phyloP scores from a whole-genome alignment of 176 grass and related monocot genomes.

The Aegilops longissima region DNA sequence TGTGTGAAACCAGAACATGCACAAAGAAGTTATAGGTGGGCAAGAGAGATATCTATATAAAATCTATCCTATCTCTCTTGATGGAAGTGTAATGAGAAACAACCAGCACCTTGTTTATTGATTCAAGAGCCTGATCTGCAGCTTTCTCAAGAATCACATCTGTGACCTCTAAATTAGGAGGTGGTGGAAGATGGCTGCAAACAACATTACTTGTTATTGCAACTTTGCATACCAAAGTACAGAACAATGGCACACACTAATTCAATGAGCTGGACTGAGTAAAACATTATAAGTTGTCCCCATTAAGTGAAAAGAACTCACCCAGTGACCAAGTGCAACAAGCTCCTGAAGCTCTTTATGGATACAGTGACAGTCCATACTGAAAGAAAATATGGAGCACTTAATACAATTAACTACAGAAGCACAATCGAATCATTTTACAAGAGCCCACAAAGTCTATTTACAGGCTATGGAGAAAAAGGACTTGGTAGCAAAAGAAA shows the following conservation, averaged over 20 bases:
- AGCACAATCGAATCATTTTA: background rate
- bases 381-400: background rate
- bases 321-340: background rate
- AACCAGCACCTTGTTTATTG: slow-evolving; percentile 72
- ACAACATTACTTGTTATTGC: background rate
- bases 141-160: slow-evolving; percentile 64
- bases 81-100: slow-evolving; percentile 77
- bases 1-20: background rate
- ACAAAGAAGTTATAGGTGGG: background rate
- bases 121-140: slow-evolving; percentile 50
- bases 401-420: background rate
- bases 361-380: background rate
- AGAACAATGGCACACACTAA: background rate
- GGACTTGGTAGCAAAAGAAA: background rate
- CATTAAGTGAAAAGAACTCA: background rate
- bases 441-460: background rate
- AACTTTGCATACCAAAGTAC: background rate
- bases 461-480: background rate
- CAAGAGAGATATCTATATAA: slow-evolving; percentile 50
- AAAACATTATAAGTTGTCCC: background rate
- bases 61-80: slow-evolving; percentile 75
- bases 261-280: background rate
- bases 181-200: slow-evolving; percentile 78
- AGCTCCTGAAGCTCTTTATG: background rate
- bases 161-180: slow-evolving; percentile 83